These are phyloP conservation scores for Chenopodium berlandieri DNA, from an alignment of 148 eudicot genomes.

Conservation along the genomic window DNA sequence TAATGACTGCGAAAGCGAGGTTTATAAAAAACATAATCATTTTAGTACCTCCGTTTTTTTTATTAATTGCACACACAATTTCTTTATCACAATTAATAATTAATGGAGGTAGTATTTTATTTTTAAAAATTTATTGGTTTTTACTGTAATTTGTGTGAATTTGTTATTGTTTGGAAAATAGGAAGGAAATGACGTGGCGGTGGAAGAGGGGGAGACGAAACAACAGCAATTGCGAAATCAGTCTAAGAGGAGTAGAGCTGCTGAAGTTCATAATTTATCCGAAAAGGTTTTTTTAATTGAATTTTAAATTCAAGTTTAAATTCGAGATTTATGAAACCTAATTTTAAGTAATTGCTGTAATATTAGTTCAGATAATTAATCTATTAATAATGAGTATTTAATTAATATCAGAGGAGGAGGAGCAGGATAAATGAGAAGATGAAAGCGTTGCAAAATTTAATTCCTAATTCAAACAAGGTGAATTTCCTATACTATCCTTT, in stretches of 20 bases:
- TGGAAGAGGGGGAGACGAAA: slow-evolving; percentile 42
- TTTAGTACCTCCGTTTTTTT: no score
- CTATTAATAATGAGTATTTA: not conserved
- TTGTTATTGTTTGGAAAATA: slow-evolving; percentile 16
- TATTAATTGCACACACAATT: no score
- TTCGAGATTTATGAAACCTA: no score
- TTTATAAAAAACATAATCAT: not conserved
- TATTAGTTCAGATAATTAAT: no score
- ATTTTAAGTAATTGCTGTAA: no score
- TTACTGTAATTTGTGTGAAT: not conserved
- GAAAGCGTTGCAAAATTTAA: slow-evolving; percentile 89
- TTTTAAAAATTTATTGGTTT: not conserved
- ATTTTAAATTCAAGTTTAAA: no score
- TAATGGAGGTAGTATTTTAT: not conserved
- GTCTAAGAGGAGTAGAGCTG: slow-evolving; percentile 78
- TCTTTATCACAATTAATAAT: no score
- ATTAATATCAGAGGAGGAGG: slow-evolving; percentile 72
- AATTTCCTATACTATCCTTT: not conserved
- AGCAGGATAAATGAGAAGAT: slow-evolving; percentile 92
- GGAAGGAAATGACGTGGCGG: slow-evolving; percentile 53
- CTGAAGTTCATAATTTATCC: slow-evolving; percentile 88
- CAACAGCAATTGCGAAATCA: slow-evolving; percentile 35
- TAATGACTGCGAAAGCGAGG: slow-evolving; percentile 83
- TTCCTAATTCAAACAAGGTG: slow-evolving; percentile 94
- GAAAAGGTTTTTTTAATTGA: slow-evolving; percentile 56